Base-by-base conservation (phyloP, 129 eudicot genomes). In the Helianthus annuus region DNA sequence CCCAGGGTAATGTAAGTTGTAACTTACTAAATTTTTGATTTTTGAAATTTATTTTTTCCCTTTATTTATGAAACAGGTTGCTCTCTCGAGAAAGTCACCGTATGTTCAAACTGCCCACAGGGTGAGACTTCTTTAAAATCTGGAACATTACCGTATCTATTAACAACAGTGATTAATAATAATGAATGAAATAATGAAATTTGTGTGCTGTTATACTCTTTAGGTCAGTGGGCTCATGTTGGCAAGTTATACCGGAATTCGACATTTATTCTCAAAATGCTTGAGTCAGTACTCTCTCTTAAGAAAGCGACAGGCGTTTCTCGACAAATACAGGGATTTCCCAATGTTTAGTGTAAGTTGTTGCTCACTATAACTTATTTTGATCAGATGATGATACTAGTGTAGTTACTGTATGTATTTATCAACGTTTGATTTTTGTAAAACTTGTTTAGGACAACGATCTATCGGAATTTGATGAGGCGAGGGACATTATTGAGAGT, bases 81-180 rank as follows among this genome's bases (percentile, higher is more conserved):
- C 97, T 53, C 80, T 95, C 57, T 95, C 99, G n/a, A 88, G 99
- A 76, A 95, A 95, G 86, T 95, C 99, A 76, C 99, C 99, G 69
- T 94, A 90, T 81, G 98, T 93, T 58, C 98, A 93, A 74, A 90
- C 99, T 55, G 99, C 97, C 65, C 97, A 94, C 64, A 83, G 97
- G 84, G 99, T 90, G 65, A 82, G 89, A 48, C 13, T 62, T 57
- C 54, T 17, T 27, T 46, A n/a, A 44, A 24, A 61, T 11, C 0
- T 52, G 56, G 57, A 54, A 38, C 10, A 55, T 66, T 14, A 48
- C 24, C 22, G 8, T 17, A n/a, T 40, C 11, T 32, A 13, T 34
- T 6, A 6, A 61, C 8, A 32, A 6, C 2, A 61, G 11, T 32
- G 11, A 61, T 61, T 34, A 57, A 24, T 19, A 56, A 12, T 42